Evolutionary conservation across 768 basidiomycete genomes (phyloP).

Genomic region (Fomitopsis pulvina): DNA sequence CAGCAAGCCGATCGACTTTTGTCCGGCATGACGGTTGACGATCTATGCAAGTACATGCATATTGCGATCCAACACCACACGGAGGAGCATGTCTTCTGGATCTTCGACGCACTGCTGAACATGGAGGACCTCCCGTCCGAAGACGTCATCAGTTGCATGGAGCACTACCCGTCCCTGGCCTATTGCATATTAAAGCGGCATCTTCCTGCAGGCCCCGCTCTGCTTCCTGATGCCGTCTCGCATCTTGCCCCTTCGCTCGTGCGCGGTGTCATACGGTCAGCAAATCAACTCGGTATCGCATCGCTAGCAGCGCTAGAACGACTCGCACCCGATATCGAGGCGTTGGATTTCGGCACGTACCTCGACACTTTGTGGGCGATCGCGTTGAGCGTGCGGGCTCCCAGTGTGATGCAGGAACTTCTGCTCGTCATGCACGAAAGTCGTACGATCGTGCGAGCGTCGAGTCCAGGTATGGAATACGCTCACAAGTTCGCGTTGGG

Average conservation of each 20-base stretch:
- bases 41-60: slow-evolving; percentile 11
- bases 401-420: slow-evolving; percentile 49
- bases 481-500: slow-evolving; percentile 50
- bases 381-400: slow-evolving; percentile 44
- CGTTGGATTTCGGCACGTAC: slow-evolving; percentile 36
- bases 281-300: slow-evolving; percentile 48
- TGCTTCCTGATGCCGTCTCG: slow-evolving; percentile 27
- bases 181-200: slow-evolving; percentile 45
- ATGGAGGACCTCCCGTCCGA: slow-evolving; percentile 24
- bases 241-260: slow-evolving; percentile 28
- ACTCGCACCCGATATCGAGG: slow-evolving; percentile 36
- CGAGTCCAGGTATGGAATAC: slow-evolving; percentile 30
- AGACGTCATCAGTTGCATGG: slow-evolving; percentile 36
- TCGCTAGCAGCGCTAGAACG: slow-evolving; percentile 56
- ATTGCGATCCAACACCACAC: slow-evolving; percentile 44
- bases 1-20: slow-evolving; percentile 6
- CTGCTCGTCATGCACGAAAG: slow-evolving; percentile 53
- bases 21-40: neutral
- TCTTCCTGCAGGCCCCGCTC: slow-evolving; percentile 32
- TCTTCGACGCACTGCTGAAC: slow-evolving; percentile 36
- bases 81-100: slow-evolving; percentile 47
- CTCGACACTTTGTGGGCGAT: slow-evolving; percentile 47
- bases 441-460: slow-evolving; percentile 20
- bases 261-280: slow-evolving; percentile 44
- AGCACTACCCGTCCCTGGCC: slow-evolving; percentile 44